Evolutionary conservation across 345 rosid species (phyloP).

Genomic region (Luvunga scandens): DNA sequence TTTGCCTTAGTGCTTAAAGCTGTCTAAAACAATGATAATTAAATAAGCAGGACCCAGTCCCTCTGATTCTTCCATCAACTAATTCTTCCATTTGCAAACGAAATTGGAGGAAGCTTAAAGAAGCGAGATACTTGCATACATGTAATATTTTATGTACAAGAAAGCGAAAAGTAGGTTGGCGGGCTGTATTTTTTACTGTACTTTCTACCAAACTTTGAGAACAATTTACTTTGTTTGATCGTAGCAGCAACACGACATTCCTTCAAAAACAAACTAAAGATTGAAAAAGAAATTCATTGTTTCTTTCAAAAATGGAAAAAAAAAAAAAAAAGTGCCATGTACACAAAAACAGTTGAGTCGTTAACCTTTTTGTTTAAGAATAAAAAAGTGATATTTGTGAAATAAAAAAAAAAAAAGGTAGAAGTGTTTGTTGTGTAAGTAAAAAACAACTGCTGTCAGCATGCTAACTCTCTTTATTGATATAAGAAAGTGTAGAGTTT

Average conservation of each 20-base stretch:
- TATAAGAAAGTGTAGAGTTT: no score
- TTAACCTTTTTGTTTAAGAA: background rate
- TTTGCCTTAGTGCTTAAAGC: no score
- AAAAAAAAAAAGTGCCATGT: background rate
- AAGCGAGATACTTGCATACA: background rate
- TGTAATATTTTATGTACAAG: background rate
- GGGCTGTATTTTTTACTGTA: background rate
- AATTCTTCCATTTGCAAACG: background rate
- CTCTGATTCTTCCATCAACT: background rate
- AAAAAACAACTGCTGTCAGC: no score
- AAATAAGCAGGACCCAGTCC: background rate
- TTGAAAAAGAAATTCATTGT: background rate
- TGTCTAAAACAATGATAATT: background rate
- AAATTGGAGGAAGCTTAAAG: slow-evolving; percentile 2
- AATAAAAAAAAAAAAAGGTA: no score
- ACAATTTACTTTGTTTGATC: background rate
- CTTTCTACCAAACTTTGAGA: background rate
- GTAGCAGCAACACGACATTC: background rate
- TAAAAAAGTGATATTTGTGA: no score
- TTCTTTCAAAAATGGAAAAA: no score
- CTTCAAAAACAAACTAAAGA: background rate
- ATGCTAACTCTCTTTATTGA: no score
- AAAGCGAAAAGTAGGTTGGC: background rate
- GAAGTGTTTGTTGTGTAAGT: no score
- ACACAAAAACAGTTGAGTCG: background rate